These are phyloP conservation scores for Colletotrichum cordylinicola DNA, from an alignment of 2,329 filamentous ascomycete genomes.

Conservation along the genomic window DNA sequence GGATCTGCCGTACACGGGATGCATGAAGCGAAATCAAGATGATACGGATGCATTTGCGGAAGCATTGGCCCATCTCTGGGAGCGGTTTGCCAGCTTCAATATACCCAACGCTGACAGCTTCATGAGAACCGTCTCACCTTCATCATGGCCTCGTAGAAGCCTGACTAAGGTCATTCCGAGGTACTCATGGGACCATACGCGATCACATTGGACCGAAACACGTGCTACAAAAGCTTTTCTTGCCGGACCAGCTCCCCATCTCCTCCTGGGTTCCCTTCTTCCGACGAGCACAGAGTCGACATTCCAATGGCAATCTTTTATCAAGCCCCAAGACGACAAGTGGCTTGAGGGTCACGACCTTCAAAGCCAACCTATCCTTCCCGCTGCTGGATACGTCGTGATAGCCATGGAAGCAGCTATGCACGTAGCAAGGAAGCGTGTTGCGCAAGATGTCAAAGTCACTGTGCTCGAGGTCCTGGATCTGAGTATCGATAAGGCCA, in stretches of 20 bases:
- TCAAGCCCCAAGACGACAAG: slow-evolving; percentile 28
- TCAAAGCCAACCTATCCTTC: slow-evolving; percentile 45
- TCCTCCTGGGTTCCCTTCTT: slow-evolving; percentile 29
- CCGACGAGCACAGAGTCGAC: background rate
- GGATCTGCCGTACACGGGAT: slow-evolving; percentile 28
- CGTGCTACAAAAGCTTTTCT: background rate
- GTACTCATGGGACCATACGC: slow-evolving; percentile 47
- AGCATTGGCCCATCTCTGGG: slow-evolving; percentile 20
- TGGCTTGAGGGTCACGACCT: slow-evolving; percentile 44
- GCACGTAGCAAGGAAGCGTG: background rate
- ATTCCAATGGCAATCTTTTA: background rate
- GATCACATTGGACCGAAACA: slow-evolving; percentile 33
- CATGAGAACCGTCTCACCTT: background rate
- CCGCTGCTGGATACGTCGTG: slow-evolving; percentile 46
- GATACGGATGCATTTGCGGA: slow-evolving; percentile 25
- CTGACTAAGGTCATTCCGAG: slow-evolving; percentile 32
- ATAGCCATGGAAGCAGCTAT: slow-evolving; percentile 48
- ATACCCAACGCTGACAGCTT: background rate
- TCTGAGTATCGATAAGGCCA: slow-evolving; percentile 3
- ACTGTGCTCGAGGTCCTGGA: background rate
- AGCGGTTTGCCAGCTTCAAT: slow-evolving; percentile 23
- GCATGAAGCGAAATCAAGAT: slow-evolving; percentile 23
- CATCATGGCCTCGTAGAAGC: background rate
- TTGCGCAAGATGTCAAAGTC: background rate
- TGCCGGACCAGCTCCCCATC: slow-evolving; percentile 30